phyloP scores from a whole-genome alignment of 192 early-diverging fungal genomes.

The Geosiphon pyriformis region DNA sequence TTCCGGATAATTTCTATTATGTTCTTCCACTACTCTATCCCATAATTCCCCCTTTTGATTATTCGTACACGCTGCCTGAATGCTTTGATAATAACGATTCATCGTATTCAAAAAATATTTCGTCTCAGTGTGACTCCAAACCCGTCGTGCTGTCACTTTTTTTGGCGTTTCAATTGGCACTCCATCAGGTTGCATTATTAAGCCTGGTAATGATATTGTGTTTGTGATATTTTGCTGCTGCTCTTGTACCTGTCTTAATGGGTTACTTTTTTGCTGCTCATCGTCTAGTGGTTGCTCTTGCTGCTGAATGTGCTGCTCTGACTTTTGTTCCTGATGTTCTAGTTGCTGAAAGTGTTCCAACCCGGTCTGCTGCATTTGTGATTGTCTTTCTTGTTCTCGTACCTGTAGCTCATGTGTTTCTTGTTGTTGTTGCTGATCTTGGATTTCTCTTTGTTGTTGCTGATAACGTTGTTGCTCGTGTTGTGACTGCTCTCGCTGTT shows the following conservation, averaged over 20 bases:
- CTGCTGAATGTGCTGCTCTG: not conserved
- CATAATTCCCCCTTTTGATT: constrained; percentile 12
- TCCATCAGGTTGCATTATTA: not conserved
- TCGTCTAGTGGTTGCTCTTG: not conserved
- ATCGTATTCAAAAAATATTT: constrained; percentile 8
- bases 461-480: not conserved
- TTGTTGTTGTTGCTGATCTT: not conserved
- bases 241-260: not conserved
- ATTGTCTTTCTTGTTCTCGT: not conserved
- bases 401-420: too few species aligned
- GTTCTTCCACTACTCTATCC: constrained; percentile 10
- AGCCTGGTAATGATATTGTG: not conserved
- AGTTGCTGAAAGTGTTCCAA: not conserved
- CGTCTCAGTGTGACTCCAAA: constrained; percentile 4
- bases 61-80: not conserved
- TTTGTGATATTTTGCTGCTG: not conserved
- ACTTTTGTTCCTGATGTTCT: not conserved
- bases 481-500: not conserved
- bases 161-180: not conserved
- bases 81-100: not conserved
- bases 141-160: not conserved
- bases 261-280: not conserved
- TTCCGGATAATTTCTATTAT: constrained; percentile 1
- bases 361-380: not conserved
- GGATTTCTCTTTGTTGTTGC: not conserved